phyloP scores from a whole-genome alignment of 139 green algal species.

The Desmodesmus armatus region DNA sequence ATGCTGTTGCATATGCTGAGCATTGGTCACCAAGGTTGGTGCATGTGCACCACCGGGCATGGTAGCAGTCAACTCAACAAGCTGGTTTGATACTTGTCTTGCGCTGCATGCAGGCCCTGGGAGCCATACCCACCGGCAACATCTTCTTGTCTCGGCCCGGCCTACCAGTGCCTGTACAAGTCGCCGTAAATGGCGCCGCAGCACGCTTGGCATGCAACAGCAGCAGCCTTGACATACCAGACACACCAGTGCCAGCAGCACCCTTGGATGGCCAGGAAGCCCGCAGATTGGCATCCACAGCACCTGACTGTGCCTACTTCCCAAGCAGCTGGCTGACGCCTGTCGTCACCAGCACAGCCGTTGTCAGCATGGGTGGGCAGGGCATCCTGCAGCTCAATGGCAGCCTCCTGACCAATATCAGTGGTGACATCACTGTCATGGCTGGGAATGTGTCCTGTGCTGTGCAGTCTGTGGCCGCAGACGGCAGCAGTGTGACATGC shows the following conservation, averaged over 20 bases:
- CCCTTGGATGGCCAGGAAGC: neutral
- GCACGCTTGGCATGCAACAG: constrained; percentile 10
- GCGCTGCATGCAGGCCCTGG: neutral
- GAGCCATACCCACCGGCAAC: neutral
- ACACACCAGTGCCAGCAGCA: neutral
- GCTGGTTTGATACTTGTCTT: neutral
- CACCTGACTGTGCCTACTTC: neutral
- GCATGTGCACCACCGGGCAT: neutral
- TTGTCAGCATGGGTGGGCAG: too few species aligned
- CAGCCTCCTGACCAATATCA: neutral
- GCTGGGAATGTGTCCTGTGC: neutral
- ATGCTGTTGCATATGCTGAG: neutral
- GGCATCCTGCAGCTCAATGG: neutral
- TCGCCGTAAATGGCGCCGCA: neutral
- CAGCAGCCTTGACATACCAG: neutral
- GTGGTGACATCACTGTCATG: neutral
- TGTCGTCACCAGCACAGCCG: neutral
- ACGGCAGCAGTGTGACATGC: constrained; percentile 3
- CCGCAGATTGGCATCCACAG: neutral
- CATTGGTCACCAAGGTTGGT: neutral
- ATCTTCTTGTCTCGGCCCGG: neutral
- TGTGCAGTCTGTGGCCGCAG: neutral
- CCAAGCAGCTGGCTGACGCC: constrained; percentile 2
- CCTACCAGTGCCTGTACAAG: neutral
- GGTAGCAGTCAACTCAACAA: too few species aligned